Evolutionary conservation across 495 filamentous ascomycete species (phyloP).

Genomic region (Parachaetomium inaequale): DNA sequence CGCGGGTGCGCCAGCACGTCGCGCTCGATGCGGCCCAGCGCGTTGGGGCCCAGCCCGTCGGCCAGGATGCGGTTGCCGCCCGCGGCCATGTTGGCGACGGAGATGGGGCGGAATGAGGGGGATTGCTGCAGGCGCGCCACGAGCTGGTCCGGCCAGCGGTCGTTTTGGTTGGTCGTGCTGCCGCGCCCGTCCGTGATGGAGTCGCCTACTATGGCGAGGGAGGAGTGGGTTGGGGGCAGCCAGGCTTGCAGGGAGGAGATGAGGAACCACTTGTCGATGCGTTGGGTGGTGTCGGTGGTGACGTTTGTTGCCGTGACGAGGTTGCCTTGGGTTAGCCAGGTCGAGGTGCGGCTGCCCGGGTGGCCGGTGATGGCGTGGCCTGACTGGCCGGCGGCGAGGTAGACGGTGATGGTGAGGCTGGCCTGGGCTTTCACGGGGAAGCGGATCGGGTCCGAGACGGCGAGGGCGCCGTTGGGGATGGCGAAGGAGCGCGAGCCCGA

Average conservation of each 20-base stretch:
- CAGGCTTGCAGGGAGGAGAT: conserved; percentile 53
- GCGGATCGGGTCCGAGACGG: conserved; percentile 56
- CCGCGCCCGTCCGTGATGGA: conserved; percentile 65
- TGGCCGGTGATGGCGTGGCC: conserved; percentile 54
- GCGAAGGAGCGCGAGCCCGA: conserved; percentile 38
- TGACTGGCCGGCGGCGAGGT: conserved; percentile 51
- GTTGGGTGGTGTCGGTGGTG: conserved; percentile 22
- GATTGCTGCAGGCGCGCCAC: conserved; percentile 45
- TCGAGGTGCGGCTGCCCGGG: conserved; percentile 57
- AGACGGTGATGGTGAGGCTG: conserved; percentile 53
- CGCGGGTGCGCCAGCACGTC: conserved; percentile 54
- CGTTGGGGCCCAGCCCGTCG: conserved; percentile 58
- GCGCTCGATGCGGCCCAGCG: conserved; percentile 55
- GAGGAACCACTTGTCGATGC: conserved; percentile 49
- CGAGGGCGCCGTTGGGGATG: conserved; percentile 54
- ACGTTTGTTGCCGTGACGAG: conserved; percentile 40
- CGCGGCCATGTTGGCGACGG: conserved; percentile 61
- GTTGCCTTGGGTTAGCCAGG: conserved; percentile 50
- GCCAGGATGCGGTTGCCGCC: conserved; percentile 61
- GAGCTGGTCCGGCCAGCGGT: conserved; percentile 62
- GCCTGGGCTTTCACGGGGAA: conserved; percentile 42
- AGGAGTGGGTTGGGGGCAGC: conserved; percentile 19
- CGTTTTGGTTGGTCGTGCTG: conserved; percentile 56
- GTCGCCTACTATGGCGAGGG: conserved; percentile 61
- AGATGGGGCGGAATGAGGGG: conserved; percentile 33